These are phyloP conservation scores for Aspergillus asperescens DNA, from an alignment of 495 filamentous ascomycete genomes.

Conservation along the genomic window DNA sequence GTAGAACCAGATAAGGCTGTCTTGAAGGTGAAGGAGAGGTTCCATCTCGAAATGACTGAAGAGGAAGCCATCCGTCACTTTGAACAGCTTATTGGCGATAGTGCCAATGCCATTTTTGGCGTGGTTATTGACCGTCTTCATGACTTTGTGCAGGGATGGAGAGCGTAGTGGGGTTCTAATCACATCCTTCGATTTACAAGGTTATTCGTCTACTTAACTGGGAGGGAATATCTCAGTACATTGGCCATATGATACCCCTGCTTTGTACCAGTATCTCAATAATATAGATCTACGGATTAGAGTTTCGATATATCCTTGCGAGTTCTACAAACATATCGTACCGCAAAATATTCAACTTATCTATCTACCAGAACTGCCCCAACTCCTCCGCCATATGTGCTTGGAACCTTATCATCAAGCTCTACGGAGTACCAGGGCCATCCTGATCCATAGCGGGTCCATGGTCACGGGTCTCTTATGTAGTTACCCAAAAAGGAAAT, in stretches of 20 bases:
- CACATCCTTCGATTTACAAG: background rate
- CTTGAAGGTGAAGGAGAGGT: conserved; percentile 88
- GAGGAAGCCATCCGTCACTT: conserved; percentile 88
- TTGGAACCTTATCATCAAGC: no score
- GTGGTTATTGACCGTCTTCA: conserved; percentile 94
- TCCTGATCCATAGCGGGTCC: no score
- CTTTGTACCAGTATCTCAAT: background rate
- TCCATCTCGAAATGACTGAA: conserved; percentile 86
- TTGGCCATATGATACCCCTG: background rate
- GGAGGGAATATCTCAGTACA: background rate
- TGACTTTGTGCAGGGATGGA: conserved; percentile 86
- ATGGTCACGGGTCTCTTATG: no score
- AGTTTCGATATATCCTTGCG: background rate
- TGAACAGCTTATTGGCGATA: conserved; percentile 82
- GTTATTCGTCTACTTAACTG: background rate
- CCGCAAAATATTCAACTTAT: no score
- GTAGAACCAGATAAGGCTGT: conserved; percentile 90
- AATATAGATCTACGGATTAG: background rate
- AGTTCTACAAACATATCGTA: no score
- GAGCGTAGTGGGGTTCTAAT: conserved; percentile 37
- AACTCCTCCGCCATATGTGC: no score
- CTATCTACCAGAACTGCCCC: no score
- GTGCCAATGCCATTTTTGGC: conserved; percentile 78
- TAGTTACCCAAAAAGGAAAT: background rate
- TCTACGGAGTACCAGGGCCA: no score